phyloP scores from a whole-genome alignment of 768 basidiomycete genomes.

The Boletales sp. region DNA sequence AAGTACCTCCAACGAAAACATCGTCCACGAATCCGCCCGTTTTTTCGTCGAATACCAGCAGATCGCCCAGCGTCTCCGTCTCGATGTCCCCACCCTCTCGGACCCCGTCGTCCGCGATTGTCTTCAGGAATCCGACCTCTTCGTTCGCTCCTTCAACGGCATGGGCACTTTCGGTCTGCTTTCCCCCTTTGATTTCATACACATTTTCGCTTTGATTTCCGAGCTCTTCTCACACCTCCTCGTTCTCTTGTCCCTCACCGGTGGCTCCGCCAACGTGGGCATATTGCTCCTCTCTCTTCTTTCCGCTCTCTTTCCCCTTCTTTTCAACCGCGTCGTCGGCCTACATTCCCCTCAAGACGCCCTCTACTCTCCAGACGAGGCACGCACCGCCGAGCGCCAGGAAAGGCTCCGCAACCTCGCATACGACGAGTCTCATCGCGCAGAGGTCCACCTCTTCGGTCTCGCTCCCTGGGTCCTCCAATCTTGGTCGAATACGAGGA shows the following conservation, averaged over 20 bases:
- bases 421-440: slow-evolving; percentile 71
- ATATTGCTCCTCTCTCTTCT: slow-evolving; percentile 58
- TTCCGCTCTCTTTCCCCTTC: slow-evolving; percentile 57
- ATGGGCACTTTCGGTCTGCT: slow-evolving; percentile 71
- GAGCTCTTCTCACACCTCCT: slow-evolving; percentile 72
- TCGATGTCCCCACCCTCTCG: slow-evolving; percentile 76
- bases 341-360: slow-evolving; percentile 40
- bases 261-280: slow-evolving; percentile 48
- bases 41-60: slow-evolving; percentile 78
- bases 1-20: slow-evolving; percentile 66
- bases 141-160: slow-evolving; percentile 77
- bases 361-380: slow-evolving; percentile 51
- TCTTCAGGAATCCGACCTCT: slow-evolving; percentile 82
- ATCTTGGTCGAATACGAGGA: slow-evolving; percentile 68
- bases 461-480: slow-evolving; percentile 82
- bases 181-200: slow-evolving; percentile 77
- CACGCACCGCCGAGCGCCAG: slow-evolving; percentile 62
- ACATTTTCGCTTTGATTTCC: slow-evolving; percentile 64
- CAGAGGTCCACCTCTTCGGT: slow-evolving; percentile 79
- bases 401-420: slow-evolving; percentile 75
- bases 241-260: slow-evolving; percentile 63
- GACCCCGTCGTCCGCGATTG: slow-evolving; percentile 73
- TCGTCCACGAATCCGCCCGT: slow-evolving; percentile 70
- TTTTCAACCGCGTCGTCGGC: slow-evolving; percentile 50
- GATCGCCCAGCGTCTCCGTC: slow-evolving; percentile 68